Percentiles rank a stretch among this genome's conserved stretches.
phyloP scores from a whole-genome alignment of 2,329 filamentous ascomycete genomes.

The Botrytis byssoidea region DNA sequence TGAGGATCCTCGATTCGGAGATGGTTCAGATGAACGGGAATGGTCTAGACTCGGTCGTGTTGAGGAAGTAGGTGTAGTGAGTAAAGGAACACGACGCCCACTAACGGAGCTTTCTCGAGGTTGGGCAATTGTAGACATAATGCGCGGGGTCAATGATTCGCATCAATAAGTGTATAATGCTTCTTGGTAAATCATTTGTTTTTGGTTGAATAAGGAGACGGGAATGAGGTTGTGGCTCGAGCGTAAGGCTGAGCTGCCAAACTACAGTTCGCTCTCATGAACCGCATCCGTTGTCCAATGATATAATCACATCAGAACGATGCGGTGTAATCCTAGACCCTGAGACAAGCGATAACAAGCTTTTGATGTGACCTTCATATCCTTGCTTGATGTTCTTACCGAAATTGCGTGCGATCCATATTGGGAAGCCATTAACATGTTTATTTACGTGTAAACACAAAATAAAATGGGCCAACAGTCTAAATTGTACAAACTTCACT shows the following conservation, averaged over 20 bases:
- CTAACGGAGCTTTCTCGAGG: conserved; percentile 59
- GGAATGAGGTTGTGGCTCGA: conserved; percentile 14
- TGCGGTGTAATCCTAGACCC: not conserved
- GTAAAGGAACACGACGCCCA: conserved; percentile 55
- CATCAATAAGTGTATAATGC: not conserved
- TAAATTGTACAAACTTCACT: not conserved
- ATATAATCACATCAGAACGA: not conserved
- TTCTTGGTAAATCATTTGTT: not conserved
- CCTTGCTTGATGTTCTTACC: not conserved
- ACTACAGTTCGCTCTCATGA: not conserved
- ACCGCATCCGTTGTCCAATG: not conserved
- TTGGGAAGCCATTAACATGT: not conserved
- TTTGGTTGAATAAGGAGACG: not conserved
- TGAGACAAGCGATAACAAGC: not conserved
- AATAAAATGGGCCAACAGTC: not conserved
- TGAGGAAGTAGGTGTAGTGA: conserved; percentile 70
- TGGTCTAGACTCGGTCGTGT: conserved; percentile 71
- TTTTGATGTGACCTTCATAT: not conserved
- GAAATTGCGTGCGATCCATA: not conserved
- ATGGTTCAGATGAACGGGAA: conserved; percentile 58
- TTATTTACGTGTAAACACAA: not conserved
- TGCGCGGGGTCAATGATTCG: conserved; percentile 2
- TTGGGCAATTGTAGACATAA: conserved; percentile 65
- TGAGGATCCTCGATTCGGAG: conserved; percentile 47
- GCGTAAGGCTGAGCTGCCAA: conserved; percentile 12